Conservation (phyloP, 441 rosid species). For the Biscutella auriculata region DNA sequence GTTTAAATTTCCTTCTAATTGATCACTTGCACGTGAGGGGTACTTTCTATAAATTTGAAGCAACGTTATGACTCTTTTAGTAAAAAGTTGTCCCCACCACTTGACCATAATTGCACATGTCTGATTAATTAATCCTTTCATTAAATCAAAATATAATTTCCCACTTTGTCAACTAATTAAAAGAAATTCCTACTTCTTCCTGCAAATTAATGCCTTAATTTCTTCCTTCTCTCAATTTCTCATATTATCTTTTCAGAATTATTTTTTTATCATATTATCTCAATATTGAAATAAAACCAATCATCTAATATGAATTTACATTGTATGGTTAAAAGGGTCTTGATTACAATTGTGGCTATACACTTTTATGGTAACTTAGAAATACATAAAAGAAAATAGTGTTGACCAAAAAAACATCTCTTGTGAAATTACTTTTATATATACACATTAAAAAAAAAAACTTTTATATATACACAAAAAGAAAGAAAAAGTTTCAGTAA, state of each 20-base stretch:
- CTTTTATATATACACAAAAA: too few species aligned
- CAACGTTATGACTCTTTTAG: constrained; percentile 12
- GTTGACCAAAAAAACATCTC: too few species aligned
- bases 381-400: not conserved
- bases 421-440: not conserved
- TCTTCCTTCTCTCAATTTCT: not conserved
- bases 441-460: too few species aligned
- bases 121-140: constrained; percentile 9
- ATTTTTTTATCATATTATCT: too few species aligned
- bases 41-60: constrained; percentile 14
- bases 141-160: not conserved
- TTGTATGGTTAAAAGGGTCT: too few species aligned
- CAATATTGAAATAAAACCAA: not conserved
- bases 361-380: too few species aligned
- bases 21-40: constrained; percentile 26
- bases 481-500: too few species aligned
- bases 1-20: too few species aligned
- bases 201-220: not conserved
- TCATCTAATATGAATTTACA: not conserved
- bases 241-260: too few species aligned
- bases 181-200: not conserved
- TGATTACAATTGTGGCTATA: not conserved
- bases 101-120: constrained; percentile 22
- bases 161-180: constrained; percentile 6
- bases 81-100: constrained; percentile 23